These are phyloP conservation scores for Aquilaria agallochum DNA, from an alignment of 441 rosid species.

Conservation along the genomic window DNA sequence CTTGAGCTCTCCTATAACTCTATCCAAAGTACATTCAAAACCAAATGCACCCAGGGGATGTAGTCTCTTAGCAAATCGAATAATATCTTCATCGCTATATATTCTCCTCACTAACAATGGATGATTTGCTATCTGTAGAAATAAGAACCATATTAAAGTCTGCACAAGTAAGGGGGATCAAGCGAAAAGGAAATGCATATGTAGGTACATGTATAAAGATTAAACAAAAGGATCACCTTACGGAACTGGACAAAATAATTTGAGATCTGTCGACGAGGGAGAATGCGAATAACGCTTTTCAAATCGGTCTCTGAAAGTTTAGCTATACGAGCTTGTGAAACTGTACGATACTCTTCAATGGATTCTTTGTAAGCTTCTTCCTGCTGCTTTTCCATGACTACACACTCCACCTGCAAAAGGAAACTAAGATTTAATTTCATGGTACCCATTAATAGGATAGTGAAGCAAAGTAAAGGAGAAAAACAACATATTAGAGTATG, in stretches of 20 bases:
- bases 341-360: constrained; percentile 85
- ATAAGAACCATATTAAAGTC: constrained; percentile 8
- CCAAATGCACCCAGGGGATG: constrained; percentile 92
- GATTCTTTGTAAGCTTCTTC: constrained; percentile 84
- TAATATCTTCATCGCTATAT: constrained; percentile 75
- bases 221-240: constrained; percentile 45
- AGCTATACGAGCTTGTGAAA: constrained; percentile 62
- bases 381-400: constrained; percentile 74
- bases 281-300: constrained; percentile 42
- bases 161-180: background rate
- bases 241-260: constrained; percentile 94
- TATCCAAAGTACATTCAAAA: constrained; percentile 75
- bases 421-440: constrained; percentile 1
- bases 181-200: background rate
- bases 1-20: constrained; percentile 84
- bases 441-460: constrained; percentile 10
- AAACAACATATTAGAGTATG: constrained; percentile 7
- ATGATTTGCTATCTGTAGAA: constrained; percentile 86
- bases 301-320: constrained; percentile 48
- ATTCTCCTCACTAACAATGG: constrained; percentile 89
- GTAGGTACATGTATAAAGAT: background rate
- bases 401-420: constrained; percentile 78
- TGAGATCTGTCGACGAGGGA: constrained; percentile 86
- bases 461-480: constrained; percentile 4
- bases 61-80: constrained; percentile 63